Base-by-base conservation (phyloP, 176 grass and related monocot species). In the Oryza nivara region DNA sequence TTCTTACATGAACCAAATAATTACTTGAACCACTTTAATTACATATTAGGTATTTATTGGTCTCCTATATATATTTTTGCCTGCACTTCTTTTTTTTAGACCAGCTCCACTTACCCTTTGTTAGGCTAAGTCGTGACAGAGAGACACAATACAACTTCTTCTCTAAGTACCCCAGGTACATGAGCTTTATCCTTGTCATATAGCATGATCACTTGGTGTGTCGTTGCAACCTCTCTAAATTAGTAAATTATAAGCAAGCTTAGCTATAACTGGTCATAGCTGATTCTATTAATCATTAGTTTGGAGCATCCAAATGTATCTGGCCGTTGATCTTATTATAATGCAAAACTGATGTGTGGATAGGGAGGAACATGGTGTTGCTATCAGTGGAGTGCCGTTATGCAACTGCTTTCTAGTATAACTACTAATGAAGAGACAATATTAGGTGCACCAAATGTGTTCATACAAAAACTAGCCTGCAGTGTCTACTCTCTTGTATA, bases 341-440 rank as follows among this genome's bases (percentile, higher is more conserved):
- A 35, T 70, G 36, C 10, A 38, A 16, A 65, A 19, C 38, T 61
- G 86, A 77, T 70, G 9, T 40, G 73, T 82, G 79, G 79, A 41
- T 71, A 71, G 51, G 73, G 68, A 49, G 43, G 52, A 61, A 49
- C 73, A 70, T 84, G 75, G 0, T 60, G 63, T 90, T 74, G 65
- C 84, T 80, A 43, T 87, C 89, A 83, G 30, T 54, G 64, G 75
- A 90, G 84, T 80, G 80, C 76, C 75, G 43, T 80, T 87, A 64
- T 90, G 64, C 84, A 90, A 87, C 84, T 90, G 80, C 89, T 90
- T 84, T 84, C 84, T 20, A 64, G 80, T 74, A 77, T 89, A 80
- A 82, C 82, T 67, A 77, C 28, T 83, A 35, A 52, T 65, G 84
- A 35, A 79, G 75, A 65, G 17, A 87, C 45, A 87, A 80, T 56